phyloP scores from a whole-genome alignment of 306 rosid species.

The Oxytropis ochrocephala region DNA sequence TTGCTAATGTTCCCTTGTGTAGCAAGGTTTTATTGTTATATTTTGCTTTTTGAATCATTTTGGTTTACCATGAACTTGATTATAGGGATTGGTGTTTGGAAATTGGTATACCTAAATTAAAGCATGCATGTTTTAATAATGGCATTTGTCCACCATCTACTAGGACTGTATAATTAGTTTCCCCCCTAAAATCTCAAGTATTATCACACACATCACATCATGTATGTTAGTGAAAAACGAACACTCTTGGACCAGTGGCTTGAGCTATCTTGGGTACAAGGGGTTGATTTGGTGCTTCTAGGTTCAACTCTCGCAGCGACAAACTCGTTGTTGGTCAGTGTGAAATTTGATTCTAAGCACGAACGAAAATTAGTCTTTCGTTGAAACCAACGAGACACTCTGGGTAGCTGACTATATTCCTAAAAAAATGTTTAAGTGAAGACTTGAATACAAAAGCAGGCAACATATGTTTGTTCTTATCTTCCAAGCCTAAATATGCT shows the following conservation, averaged over 20 bases:
- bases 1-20: slow-evolving; percentile 30
- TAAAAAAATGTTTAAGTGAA: background rate
- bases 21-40: slow-evolving; percentile 20
- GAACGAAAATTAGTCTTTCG: too few species aligned
- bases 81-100: slow-evolving; percentile 16
- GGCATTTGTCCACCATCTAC: background rate
- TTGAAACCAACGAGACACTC: too few species aligned
- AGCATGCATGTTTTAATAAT: slow-evolving; percentile 19
- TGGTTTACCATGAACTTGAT: slow-evolving; percentile 7
- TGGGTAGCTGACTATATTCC: too few species aligned
- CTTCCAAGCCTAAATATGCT: slow-evolving; percentile 1
- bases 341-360: too few species aligned
- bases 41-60: slow-evolving; percentile 18
- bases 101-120: slow-evolving; percentile 15
- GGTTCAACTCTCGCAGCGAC: too few species aligned
- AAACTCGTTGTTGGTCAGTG: too few species aligned
- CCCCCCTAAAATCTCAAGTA: background rate
- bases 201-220: background rate
- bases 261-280: too few species aligned
- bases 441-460: background rate
- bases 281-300: too few species aligned
- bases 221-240: too few species aligned
- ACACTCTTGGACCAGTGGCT: too few species aligned
- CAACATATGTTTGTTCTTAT: background rate
- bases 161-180: background rate